Base-by-base conservation (phyloP, 2,329 filamentous ascomycete species). In the Chaetomium olivaceum region DNA sequence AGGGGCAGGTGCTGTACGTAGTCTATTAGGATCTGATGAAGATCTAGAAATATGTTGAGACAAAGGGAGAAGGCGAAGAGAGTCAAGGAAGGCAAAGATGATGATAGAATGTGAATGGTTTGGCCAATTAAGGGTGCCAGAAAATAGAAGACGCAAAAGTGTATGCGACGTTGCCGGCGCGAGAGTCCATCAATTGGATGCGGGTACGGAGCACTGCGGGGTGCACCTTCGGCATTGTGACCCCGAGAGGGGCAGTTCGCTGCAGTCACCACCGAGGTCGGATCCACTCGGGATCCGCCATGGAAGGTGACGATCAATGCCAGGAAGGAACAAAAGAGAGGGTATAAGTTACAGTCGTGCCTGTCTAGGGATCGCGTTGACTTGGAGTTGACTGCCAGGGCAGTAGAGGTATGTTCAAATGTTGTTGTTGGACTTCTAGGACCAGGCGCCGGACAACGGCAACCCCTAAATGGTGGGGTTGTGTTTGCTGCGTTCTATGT, bases 231-330 rank as follows among this genome's bases (percentile, higher is more conserved):
- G 62, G 62, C 19, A 43, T 51, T 56, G 29, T 36, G 27, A 19
- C 16, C 39, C 62, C 62, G 62, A 64, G n/a, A 55, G 23, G 36
- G 55, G 50, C 21, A 39, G 33, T 36, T 61, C 62, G 62, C 57
- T 64, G 50, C 58, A 64, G 58, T 64, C 27, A 51, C 19, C 51
- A 61, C 62, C 62, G 62, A 64, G 62, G 25, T 11, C 31, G n/a
- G 54, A 56, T 63, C 62, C 62, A 63, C 62, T 23, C 14, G 25
- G 19, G 16, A 14, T 19, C 33, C 21, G 33, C n/a, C 12, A 33
- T 11, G 55, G 21, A 36, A 31, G 27, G 50, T 16, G 23, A 27
- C 39, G 5, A 43, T 43, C 39, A 43, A 43, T 19, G 5, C 16
- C 16, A 19, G 39, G 16, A 43, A 19, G 39, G 36, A 16, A 12